Evolutionary conservation across 2,329 filamentous ascomycete genomes (phyloP).

Genomic region (Fusarium acutatum): DNA sequence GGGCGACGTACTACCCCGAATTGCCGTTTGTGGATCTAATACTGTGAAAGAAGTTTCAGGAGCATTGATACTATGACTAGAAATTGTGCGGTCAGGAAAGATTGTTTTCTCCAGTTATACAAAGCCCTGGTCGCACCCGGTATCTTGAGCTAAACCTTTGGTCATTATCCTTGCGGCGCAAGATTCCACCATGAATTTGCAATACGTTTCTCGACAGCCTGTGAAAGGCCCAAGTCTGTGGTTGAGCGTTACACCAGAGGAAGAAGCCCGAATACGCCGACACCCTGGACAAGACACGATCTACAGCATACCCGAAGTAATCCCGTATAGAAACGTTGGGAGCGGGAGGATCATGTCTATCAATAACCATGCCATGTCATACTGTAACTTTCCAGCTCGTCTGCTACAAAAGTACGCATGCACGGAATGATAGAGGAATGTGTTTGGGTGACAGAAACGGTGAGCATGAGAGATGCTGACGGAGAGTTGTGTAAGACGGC

Average conservation of each 20-base stretch:
- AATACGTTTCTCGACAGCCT: constrained; percentile 13
- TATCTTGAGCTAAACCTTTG: not conserved
- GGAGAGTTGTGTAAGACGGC: constrained; percentile 9
- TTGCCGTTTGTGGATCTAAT: not conserved
- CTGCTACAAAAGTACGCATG: not conserved
- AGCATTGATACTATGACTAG: not conserved
- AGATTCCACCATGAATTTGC: not conserved
- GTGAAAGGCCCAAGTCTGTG: constrained; percentile 20
- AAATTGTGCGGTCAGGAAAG: constrained; percentile 1
- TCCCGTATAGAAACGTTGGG: not conserved
- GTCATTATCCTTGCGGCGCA: constrained; percentile 11
- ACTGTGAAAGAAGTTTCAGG: not conserved
- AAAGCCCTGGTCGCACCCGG: not conserved
- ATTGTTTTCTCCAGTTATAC: not conserved
- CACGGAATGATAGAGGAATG: not conserved
- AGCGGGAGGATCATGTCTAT: constrained; percentile 14
- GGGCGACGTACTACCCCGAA: not conserved
- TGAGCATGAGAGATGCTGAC: constrained; percentile 5
- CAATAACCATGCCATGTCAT: constrained; percentile 1
- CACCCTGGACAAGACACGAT: constrained; percentile 6
- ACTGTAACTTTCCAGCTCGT: not conserved
- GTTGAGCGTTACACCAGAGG: constrained; percentile 16
- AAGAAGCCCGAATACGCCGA: constrained; percentile 12
- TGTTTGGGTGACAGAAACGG: not conserved
- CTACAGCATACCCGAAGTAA: constrained; percentile 21